These are phyloP conservation scores for Diutina ranongensis DNA, from an alignment of 1,139 yeast species.

Conservation along the genomic window DNA sequence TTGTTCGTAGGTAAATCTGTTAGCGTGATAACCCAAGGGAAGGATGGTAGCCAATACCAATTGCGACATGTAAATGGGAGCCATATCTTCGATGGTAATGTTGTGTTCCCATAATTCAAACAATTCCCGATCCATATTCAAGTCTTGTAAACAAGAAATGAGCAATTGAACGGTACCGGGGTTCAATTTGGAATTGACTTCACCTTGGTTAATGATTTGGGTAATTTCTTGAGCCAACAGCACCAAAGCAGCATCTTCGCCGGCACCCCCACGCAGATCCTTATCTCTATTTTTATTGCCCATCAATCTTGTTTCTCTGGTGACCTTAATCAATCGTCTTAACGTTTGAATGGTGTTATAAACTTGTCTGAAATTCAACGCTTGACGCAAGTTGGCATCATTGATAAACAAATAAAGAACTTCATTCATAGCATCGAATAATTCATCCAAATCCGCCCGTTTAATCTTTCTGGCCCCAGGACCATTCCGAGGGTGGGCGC, in stretches of 20 bases:
- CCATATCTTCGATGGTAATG: slow-evolving; percentile 21
- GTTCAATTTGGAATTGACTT: slow-evolving; percentile 17
- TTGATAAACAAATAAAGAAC: slow-evolving; percentile 19
- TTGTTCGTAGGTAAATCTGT: slow-evolving; percentile 53
- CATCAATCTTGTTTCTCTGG: slow-evolving; percentile 22
- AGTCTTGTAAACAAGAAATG: slow-evolving; percentile 26
- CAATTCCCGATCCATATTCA: slow-evolving; percentile 23
- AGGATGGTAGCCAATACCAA: slow-evolving; percentile 54
- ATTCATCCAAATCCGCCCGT: slow-evolving; percentile 8
- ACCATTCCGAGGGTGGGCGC: not conserved
- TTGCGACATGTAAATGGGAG: slow-evolving; percentile 16
- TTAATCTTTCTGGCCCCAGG: not conserved
- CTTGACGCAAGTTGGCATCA: slow-evolving; percentile 15
- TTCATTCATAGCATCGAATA: slow-evolving; percentile 7
- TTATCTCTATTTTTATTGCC: slow-evolving; percentile 27
- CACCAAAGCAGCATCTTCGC: slow-evolving; percentile 23
- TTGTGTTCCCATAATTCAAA: slow-evolving; percentile 34
- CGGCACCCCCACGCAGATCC: slow-evolving; percentile 21
- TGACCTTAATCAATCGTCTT: slow-evolving; percentile 18
- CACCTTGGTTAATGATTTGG: slow-evolving; percentile 22
- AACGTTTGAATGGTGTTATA: slow-evolving; percentile 18
- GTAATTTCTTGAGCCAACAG: slow-evolving; percentile 23
- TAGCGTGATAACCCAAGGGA: slow-evolving; percentile 54
- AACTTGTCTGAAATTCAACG: slow-evolving; percentile 18
- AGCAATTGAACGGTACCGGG: slow-evolving; percentile 14